Evolutionary conservation across 2,329 filamentous ascomycete genomes (phyloP), one percentile per base, ranked within the genome.

Genomic region (Ophidiomyces ophidiicola): DNA sequence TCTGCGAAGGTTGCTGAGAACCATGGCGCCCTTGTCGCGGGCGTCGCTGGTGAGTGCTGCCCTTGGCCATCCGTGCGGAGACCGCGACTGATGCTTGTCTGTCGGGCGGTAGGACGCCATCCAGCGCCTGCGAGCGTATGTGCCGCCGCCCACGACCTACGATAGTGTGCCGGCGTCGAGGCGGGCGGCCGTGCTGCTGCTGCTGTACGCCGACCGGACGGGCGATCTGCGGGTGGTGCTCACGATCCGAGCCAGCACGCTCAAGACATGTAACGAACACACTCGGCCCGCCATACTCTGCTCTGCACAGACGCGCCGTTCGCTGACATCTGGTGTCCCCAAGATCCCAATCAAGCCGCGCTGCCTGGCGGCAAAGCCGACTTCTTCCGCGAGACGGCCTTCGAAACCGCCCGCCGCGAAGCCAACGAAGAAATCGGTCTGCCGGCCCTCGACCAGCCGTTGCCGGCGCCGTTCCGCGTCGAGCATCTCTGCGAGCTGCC

Each of bases 401-500:
- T 84, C 59, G 73, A 87, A 53, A 92, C 87, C 36, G 86, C 88
- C 6, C 76, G 88, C 15, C 76, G 88, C 47, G 88, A 96, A 67
- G 87, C 88, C 1, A 82, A 74, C 58, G 88, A 96, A 59, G 88
- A 96, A 59, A 94, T 96, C 48, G 88, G 88, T 1, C 75, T 96
- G 2, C 83, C 88, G 1, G 55, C 57, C 31, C 69, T 79, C 53
- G 70, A 77, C 49, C 76, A 86, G 53, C 52, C 57, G 42, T 70
- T 94, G 20, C 83, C 84, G 1, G 64, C 68, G 8, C 83, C 83
- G 1, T 94, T 94, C 62, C 70, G 71, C 39, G 79, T 96, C 49
- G 87, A 94, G 61, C 80, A 90, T 53, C 74, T 96, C 30, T 92
- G 86, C 63, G 74, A 81, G 55, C 70, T 96, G 2, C 88, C 88